Evolutionary conservation across 2,329 filamentous ascomycete genomes (phyloP), one percentile per base, ranked within the genome.

Genomic region (Calonectria leucothoes): DNA sequence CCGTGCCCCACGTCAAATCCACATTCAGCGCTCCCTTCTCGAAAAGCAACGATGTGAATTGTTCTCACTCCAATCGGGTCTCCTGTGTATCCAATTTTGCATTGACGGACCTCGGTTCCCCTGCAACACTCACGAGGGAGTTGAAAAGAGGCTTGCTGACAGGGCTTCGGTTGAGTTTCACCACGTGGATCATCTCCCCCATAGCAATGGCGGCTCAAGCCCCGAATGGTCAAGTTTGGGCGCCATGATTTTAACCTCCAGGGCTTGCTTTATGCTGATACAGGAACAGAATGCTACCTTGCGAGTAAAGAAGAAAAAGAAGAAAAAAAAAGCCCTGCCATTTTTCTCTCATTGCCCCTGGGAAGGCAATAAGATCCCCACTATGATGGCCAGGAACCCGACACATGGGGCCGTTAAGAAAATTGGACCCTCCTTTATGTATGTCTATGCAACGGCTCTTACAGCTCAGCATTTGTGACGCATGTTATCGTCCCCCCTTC

Each of bases 131-230:
- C 17, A 69, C 37, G 55, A 69, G 65, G 49, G 69, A 63, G 69
- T 55, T 77, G 73, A 67, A 59, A n/a, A 59, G 55, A 59, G 29
- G 55, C 63, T 72, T 39, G 42, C 37, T 68, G 42, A 49, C 49
- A 75, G 75, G 64, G n/a, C 42, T 61, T 69, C 14, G 67, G 12
- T 52, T 45, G 74, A 76, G 78, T 79, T 80, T 75, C 76, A 80
- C 78, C 78, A 78, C 78, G 78, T 80, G 78, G 73, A 78, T 76
- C 70, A 66, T 72, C 69, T 72, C 35, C 70, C 55, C 74, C 71
- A 74, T 69, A 69, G 61, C 42, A 66, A 37, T 66, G 69, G 72
- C 77, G 77, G 74, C 77, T 77, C 70, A 69, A 72, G 65, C 72
- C 68, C 77, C 76, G 73, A 80, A 71, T 77, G 68, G 76, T 71